A percentile compares a stretch with the other conserved stretches of the same genome.
phyloP scores from a whole-genome alignment of 192 early-diverging fungal genomes.

The Umbelopsis ramanniana region DNA sequence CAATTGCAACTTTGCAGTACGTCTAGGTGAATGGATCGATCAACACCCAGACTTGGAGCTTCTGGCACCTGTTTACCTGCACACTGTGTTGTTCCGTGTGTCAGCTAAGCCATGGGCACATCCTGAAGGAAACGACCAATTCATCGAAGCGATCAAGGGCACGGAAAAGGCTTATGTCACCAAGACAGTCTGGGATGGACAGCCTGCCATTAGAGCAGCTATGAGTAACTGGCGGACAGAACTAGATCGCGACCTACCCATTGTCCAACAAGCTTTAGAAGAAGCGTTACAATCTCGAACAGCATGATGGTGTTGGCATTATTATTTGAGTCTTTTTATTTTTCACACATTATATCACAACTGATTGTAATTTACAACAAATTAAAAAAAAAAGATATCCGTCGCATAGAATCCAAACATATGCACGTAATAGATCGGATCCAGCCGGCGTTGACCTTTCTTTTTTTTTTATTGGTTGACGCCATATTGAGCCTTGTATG shows the following conservation, averaged over 20 bases:
- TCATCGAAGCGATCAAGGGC: conserved; percentile 48
- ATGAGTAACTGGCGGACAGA: conserved; percentile 54
- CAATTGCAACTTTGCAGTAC: conserved; percentile 52
- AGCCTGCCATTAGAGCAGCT: conserved; percentile 50
- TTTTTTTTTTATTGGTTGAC: conserved; percentile 50
- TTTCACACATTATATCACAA: conserved; percentile 15
- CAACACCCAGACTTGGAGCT: conserved; percentile 1
- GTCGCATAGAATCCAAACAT: no score
- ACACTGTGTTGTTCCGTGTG: conserved; percentile 30
- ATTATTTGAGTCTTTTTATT: not conserved
- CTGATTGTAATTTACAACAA: not conserved
- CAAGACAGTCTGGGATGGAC: conserved; percentile 52
- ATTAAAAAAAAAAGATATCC: no score
- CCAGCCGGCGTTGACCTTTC: not conserved
- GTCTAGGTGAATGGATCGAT: conserved; percentile 52
- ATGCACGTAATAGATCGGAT: conserved; percentile 2
- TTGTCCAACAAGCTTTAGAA: conserved; percentile 30
- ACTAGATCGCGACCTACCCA: conserved; percentile 31
- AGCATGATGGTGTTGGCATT: not conserved
- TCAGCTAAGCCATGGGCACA: conserved; percentile 6
- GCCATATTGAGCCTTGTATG: conserved; percentile 85
- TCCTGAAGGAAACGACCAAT: conserved; percentile 30
- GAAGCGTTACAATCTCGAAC: conserved; percentile 5
- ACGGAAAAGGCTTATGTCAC: conserved; percentile 53
- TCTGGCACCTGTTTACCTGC: not conserved